These are phyloP conservation scores for Alternaria atra DNA, from an alignment of 2,329 filamentous ascomycete species.

Conservation along the genomic window DNA sequence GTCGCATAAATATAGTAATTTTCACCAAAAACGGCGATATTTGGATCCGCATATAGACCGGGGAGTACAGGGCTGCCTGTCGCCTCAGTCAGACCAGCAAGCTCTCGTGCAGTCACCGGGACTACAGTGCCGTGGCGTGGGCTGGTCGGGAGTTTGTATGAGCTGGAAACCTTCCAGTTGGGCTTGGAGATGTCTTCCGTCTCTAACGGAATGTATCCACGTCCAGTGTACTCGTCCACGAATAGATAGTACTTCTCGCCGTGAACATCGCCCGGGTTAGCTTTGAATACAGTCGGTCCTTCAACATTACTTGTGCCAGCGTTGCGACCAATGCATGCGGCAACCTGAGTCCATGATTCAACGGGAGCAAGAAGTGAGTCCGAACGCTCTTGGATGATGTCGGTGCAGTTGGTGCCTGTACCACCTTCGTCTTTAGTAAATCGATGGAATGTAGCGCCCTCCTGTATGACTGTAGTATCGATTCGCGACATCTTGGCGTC, in stretches of 20 bases:
- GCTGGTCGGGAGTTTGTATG: constrained; percentile 59
- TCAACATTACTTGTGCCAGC: constrained; percentile 62
- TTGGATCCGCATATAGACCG: constrained; percentile 40
- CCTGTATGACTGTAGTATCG: constrained; percentile 62
- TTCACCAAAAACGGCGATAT: constrained; percentile 36
- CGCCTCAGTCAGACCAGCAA: constrained; percentile 42
- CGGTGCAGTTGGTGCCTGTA: constrained; percentile 59
- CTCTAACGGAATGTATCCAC: constrained; percentile 64
- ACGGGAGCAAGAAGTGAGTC: constrained; percentile 53
- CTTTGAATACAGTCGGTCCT: constrained; percentile 62
- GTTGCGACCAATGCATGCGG: constrained; percentile 61
- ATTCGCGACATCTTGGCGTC: constrained; percentile 62
- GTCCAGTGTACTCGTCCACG: constrained; percentile 62
- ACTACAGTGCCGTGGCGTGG: constrained; percentile 65
- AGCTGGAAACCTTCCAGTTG: constrained; percentile 58
- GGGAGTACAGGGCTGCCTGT: constrained; percentile 33
- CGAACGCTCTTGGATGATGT: constrained; percentile 65
- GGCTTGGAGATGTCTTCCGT: constrained; percentile 61
- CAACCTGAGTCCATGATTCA: constrained; percentile 56
- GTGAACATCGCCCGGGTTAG: constrained; percentile 60
- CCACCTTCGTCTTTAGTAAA: constrained; percentile 66
- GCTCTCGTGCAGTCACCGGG: constrained; percentile 60
- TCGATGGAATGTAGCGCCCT: constrained; percentile 57
- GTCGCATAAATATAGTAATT: constrained; percentile 42
- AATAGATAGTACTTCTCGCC: constrained; percentile 66